These are phyloP conservation scores for Raphanus raphanistrum DNA, from an alignment of 345 rosid genomes.

Conservation along the genomic window DNA sequence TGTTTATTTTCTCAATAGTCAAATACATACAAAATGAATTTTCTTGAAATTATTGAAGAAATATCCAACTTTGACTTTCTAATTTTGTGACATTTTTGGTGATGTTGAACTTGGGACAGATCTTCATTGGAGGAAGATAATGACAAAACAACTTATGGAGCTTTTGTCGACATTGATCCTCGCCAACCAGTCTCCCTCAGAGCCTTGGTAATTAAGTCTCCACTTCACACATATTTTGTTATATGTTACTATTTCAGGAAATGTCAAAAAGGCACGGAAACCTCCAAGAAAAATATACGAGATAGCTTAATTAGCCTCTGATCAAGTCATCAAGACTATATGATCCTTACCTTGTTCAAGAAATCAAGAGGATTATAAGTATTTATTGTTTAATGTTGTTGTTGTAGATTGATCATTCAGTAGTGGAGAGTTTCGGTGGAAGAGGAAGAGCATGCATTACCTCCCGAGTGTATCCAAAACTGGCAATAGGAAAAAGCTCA, in stretches of 20 bases:
- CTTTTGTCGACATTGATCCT: constrained; percentile 54
- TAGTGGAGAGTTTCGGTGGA: constrained; percentile 65
- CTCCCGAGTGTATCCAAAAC: constrained; percentile 58
- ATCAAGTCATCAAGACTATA: constrained; percentile 7
- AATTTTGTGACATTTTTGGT: constrained; percentile 1
- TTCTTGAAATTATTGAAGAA: not conserved
- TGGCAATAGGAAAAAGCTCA: constrained; percentile 47
- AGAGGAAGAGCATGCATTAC: constrained; percentile 55
- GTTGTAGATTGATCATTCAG: constrained; percentile 53
- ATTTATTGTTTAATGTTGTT: not conserved
- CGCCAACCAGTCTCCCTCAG: constrained; percentile 47
- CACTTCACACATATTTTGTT: not conserved
- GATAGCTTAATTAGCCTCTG: constrained; percentile 1
- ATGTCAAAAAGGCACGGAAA: not conserved
- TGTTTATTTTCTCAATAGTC: not conserved
- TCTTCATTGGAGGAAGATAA: constrained; percentile 45
- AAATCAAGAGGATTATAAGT: not conserved
- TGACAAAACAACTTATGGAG: constrained; percentile 63
- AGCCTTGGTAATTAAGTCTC: constrained; percentile 39
- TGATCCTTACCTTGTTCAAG: not conserved
- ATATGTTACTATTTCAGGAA: not conserved
- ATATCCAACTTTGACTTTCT: constrained; percentile 30
- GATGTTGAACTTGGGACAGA: constrained; percentile 38
- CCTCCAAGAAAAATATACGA: not conserved
- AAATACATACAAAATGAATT: not conserved